Conservation (phyloP, 2,329 filamentous ascomycete species). For the Pseudonectria foliicola region DNA sequence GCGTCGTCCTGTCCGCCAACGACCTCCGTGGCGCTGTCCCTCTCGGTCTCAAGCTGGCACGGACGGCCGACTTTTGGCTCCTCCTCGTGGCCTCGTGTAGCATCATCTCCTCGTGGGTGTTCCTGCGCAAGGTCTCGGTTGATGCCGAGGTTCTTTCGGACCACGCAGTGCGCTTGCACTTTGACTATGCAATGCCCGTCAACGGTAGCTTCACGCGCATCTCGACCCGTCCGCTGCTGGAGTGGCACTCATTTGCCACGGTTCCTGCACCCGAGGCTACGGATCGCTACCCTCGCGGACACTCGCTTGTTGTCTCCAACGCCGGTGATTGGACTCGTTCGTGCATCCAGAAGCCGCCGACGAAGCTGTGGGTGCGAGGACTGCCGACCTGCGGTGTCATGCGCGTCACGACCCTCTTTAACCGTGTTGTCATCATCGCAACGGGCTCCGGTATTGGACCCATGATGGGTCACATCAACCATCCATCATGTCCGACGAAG, state of each 20-base stretch:
- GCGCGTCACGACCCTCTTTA: slow-evolving; percentile 59
- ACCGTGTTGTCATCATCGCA: slow-evolving; percentile 57
- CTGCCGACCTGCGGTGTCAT: slow-evolving; percentile 61
- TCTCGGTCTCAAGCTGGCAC: slow-evolving; percentile 30
- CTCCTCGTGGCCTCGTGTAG: slow-evolving; percentile 56
- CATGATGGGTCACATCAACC: slow-evolving; percentile 52
- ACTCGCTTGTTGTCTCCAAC: slow-evolving; percentile 63
- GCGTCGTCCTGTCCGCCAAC: slow-evolving; percentile 49
- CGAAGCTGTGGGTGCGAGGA: slow-evolving; percentile 60
- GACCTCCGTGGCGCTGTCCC: slow-evolving; percentile 30
- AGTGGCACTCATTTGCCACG: slow-evolving; percentile 72
- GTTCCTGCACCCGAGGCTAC: slow-evolving; percentile 49
- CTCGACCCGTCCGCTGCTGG: slow-evolving; percentile 54
- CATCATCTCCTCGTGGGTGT: slow-evolving; percentile 66
- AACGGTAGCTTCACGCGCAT: slow-evolving; percentile 44
- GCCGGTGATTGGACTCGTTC: slow-evolving; percentile 68
- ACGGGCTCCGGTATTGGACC: slow-evolving; percentile 71
- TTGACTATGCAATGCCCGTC: slow-evolving; percentile 54
- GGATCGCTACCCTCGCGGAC: slow-evolving; percentile 34
- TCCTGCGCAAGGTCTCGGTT: slow-evolving; percentile 61
- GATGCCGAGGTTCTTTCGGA: slow-evolving; percentile 59
- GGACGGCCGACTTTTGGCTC: slow-evolving; percentile 55
- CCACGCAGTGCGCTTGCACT: slow-evolving; percentile 66
- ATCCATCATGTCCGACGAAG: slow-evolving; percentile 42
- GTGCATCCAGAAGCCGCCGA: slow-evolving; percentile 55